A percentile compares a stretch with the other conserved stretches of the same genome.
Evolutionary conservation across 495 filamentous ascomycete genomes (phyloP).

Genomic region (Glarea lozoyensis): DNA sequence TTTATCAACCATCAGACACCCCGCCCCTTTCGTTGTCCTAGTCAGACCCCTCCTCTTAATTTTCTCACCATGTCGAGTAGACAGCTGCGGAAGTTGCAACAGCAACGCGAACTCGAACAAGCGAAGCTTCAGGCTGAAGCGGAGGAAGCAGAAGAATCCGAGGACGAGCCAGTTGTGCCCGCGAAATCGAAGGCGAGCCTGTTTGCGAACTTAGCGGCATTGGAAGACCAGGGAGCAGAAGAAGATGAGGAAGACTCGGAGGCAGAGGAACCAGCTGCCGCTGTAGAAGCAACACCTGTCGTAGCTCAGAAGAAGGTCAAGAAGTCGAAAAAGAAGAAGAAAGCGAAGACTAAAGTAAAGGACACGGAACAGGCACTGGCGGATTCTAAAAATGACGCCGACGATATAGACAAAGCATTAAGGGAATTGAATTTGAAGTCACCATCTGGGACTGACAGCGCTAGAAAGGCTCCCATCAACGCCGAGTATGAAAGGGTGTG

Average conservation of each 20-base stretch:
- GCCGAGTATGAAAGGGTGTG: slow-evolving; percentile 32
- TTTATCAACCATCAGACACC: not conserved
- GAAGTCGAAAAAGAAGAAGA: slow-evolving; percentile 56
- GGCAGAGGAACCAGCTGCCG: slow-evolving; percentile 46
- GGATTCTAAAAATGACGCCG: slow-evolving; percentile 36
- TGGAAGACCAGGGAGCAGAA: slow-evolving; percentile 29
- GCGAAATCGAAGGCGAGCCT: slow-evolving; percentile 28
- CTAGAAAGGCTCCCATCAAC: slow-evolving; percentile 17
- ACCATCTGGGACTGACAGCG: slow-evolving; percentile 4
- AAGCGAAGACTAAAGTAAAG: slow-evolving; percentile 35
- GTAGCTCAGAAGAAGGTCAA: slow-evolving; percentile 26
- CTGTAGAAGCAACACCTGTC: slow-evolving; percentile 19
- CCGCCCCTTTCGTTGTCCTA: not conserved
- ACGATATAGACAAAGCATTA: slow-evolving; percentile 81
- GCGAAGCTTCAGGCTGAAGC: slow-evolving; percentile 17
- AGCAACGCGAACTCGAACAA: slow-evolving; percentile 40
- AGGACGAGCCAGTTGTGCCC: slow-evolving; percentile 29
- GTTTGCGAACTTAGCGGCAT: slow-evolving; percentile 43
- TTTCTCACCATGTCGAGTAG: slow-evolving; percentile 62
- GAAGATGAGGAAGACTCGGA: slow-evolving; percentile 33
- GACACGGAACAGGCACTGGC: slow-evolving; percentile 22
- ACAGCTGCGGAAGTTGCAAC: slow-evolving; percentile 69
- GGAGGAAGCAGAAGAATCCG: slow-evolving; percentile 33
- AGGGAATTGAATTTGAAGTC: slow-evolving; percentile 45
- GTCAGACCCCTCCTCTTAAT: no score